Evolutionary conservation across 2,329 filamentous ascomycete genomes (phyloP).

Genomic region (Periglandula ipomoeae): DNA sequence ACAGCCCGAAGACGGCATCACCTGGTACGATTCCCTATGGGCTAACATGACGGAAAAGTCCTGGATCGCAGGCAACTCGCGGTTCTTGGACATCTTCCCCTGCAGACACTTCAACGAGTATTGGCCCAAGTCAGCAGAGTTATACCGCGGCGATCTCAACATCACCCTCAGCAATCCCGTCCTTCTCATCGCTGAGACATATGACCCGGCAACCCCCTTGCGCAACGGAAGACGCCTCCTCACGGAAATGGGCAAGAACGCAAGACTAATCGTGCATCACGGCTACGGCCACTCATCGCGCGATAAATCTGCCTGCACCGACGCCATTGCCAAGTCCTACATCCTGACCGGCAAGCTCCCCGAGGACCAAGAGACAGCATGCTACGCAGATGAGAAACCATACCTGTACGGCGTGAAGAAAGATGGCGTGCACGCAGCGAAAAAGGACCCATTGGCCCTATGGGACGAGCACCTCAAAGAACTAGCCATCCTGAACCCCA

Average conservation of each 20-base stretch:
- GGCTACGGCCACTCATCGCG: slow-evolving; percentile 39
- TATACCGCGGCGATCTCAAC: slow-evolving; percentile 37
- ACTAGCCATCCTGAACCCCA: slow-evolving; percentile 10
- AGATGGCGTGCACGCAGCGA: background rate
- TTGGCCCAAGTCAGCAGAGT: slow-evolving; percentile 37
- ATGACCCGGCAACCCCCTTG: slow-evolving; percentile 41
- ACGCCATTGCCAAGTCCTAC: slow-evolving; percentile 28
- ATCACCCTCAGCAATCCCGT: slow-evolving; percentile 33
- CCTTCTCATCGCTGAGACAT: slow-evolving; percentile 37
- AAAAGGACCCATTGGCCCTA: slow-evolving; percentile 8
- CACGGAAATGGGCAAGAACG: slow-evolving; percentile 37
- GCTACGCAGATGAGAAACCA: slow-evolving; percentile 38
- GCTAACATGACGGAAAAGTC: slow-evolving; percentile 34
- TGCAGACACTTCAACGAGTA: slow-evolving; percentile 36
- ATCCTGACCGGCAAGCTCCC: slow-evolving; percentile 34
- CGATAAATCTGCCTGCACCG: slow-evolving; percentile 37
- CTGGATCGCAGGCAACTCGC: slow-evolving; percentile 38
- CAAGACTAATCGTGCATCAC: slow-evolving; percentile 38
- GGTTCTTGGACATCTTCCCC: slow-evolving; percentile 35
- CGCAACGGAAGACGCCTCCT: slow-evolving; percentile 36
- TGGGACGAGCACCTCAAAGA: slow-evolving; percentile 14
- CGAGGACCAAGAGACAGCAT: slow-evolving; percentile 31
- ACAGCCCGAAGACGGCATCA: slow-evolving; percentile 25
- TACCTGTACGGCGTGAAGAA: slow-evolving; percentile 30
- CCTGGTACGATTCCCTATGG: slow-evolving; percentile 39